Percentiles rank a stretch among this genome's conserved stretches.
phyloP scores from a whole-genome alignment of 2,329 filamentous ascomycete species.

The Alternaria gansuensis region DNA sequence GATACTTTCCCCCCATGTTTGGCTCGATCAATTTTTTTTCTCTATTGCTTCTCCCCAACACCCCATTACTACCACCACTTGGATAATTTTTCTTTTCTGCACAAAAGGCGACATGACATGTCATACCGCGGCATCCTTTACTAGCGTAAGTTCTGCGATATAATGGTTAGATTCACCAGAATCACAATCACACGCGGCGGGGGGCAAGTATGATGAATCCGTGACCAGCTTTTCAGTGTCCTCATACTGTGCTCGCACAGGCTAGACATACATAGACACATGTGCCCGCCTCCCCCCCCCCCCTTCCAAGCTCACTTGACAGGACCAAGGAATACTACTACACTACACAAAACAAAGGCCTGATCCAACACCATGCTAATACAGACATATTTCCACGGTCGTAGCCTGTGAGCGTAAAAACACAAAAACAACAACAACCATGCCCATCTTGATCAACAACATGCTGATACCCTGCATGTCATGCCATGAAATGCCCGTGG shows the following conservation, averaged over 20 bases:
- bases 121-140: background rate
- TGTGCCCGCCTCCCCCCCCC: background rate
- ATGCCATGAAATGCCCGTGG: constrained; percentile 1
- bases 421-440: background rate
- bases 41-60: no score
- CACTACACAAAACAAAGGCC: constrained; percentile 5
- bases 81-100: background rate
- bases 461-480: constrained; percentile 2
- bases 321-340: constrained; percentile 1
- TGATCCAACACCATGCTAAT: constrained; percentile 34
- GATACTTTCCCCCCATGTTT: no score
- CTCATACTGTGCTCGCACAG: constrained; percentile 8
- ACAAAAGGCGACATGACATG: background rate
- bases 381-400: constrained; percentile 5
- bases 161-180: background rate
- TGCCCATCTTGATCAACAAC: constrained; percentile 9
- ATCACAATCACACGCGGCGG: background rate
- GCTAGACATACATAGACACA: constrained; percentile 5
- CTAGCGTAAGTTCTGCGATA: background rate
- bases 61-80: no score
- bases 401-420: constrained; percentile 4
- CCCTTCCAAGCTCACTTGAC: background rate
- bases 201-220: background rate
- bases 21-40: no score
- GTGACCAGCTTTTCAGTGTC: constrained; percentile 1